Base-by-base conservation (phyloP, 352 stramenopile species). In the Stephanocyclus meneghinianus region DNA sequence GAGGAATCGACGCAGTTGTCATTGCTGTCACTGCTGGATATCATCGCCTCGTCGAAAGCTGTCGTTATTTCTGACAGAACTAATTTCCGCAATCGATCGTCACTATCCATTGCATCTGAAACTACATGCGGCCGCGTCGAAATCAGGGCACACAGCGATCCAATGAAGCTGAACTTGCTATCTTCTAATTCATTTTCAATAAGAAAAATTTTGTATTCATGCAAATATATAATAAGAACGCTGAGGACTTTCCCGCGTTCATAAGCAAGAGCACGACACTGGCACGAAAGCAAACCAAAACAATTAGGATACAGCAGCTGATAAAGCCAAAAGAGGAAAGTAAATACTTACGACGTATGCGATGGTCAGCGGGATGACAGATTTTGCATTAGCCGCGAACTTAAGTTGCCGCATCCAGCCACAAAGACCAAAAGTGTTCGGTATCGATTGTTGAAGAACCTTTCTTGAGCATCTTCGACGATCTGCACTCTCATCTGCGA, bases 361-460 rank as follows among this genome's bases (percentile, higher is more conserved):
- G 21, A 79, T 74, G 11, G 65, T 78, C 48, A 87, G 53, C 13
- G 82, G 67, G 10, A 82, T 32, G 7, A 85, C 48, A 8, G 29
- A 26, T 45, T 64, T 47, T 30, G 44, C 66, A 51, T 78, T 60
- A 42, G 67, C 60, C 7, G 62, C 16, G 66, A 71, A 2, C 26
- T 35, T 32, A 1, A 85, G 29, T 51, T 79, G 51, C 50, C 61
- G 76, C 30, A 85, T 32, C 78, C 78, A 85, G 13, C 66, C 70
- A 42, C 71, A 82, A 50, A 63, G 21, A 7, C 50, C 56, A 72
- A 62, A 64, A 60, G 65, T 50, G 45, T 71, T 70, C 48, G 53
- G 55, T 57, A 86, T 69, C 16, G 86, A 72, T 75, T 91, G 83
- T 56, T 86, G 73, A 11, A 93, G 66, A 9, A 93, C 88, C 61